Evolutionary conservation across 192 early-diverging fungal genomes (phyloP).

Genomic region (Coemansia sp.): DNA sequence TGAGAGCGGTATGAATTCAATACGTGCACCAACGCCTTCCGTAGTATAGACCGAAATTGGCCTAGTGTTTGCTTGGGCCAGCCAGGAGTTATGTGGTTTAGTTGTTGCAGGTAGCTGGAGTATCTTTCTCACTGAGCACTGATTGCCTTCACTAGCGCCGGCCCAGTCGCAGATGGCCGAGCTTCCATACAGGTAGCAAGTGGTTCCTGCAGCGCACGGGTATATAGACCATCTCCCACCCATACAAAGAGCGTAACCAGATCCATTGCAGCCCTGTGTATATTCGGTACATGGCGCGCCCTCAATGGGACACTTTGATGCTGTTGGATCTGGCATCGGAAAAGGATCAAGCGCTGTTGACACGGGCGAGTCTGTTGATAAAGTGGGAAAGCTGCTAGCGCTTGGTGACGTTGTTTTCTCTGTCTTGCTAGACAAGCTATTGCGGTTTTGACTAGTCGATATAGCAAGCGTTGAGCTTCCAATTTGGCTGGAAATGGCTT

Average conservation of each 20-base stretch:
- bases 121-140: slow-evolving; percentile 26
- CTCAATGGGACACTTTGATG: slow-evolving; percentile 35
- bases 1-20: slow-evolving; percentile 38
- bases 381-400: background rate
- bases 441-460: background rate
- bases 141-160: slow-evolving; percentile 28
- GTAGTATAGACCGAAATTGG: slow-evolving; percentile 36
- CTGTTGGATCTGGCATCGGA: slow-evolving; percentile 16
- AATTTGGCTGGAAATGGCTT: background rate
- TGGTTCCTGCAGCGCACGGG: slow-evolving; percentile 49
- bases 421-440: background rate
- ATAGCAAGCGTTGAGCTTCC: background rate
- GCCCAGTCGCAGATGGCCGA: slow-evolving; percentile 46
- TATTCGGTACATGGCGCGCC: slow-evolving; percentile 46
- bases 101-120: slow-evolving; percentile 31
- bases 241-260: slow-evolving; percentile 51
- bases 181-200: slow-evolving; percentile 43
- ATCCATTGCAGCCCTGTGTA: slow-evolving; percentile 50
- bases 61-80: slow-evolving; percentile 23
- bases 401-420: background rate
- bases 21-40: slow-evolving; percentile 31
- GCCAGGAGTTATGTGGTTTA: slow-evolving; percentile 14
- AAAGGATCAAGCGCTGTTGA: background rate
- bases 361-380: background rate
- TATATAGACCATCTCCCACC: slow-evolving; percentile 48